Evolutionary conservation across 352 stramenopile genomes (phyloP).

Genomic region (Salisapilia sapeloensis): DNA sequence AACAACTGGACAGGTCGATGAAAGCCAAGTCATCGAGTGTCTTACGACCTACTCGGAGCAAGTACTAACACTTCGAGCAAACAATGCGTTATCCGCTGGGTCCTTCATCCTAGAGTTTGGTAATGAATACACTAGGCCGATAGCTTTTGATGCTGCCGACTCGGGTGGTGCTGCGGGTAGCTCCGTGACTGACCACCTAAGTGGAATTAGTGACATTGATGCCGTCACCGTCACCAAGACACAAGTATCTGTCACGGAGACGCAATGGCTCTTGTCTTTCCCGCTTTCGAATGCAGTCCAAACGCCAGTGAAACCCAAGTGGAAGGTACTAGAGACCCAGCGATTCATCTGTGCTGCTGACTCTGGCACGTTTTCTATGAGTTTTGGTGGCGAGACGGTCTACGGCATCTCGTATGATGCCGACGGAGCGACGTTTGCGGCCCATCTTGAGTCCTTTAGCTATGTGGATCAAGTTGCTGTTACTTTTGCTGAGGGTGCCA

Average conservation of each 20-base stretch:
- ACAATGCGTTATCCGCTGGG: slow-evolving; percentile 22
- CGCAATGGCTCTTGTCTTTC: slow-evolving; percentile 36
- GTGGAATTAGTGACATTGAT: slow-evolving; percentile 15
- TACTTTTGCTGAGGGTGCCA: slow-evolving; percentile 13
- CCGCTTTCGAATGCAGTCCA: slow-evolving; percentile 22
- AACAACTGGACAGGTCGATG: slow-evolving; percentile 29
- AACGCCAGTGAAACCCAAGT: slow-evolving; percentile 23
- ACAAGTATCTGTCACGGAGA: slow-evolving; percentile 10
- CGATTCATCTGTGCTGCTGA: slow-evolving; percentile 66
- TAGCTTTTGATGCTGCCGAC: slow-evolving; percentile 30
- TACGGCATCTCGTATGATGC: slow-evolving; percentile 34
- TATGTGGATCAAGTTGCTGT: slow-evolving; percentile 30
- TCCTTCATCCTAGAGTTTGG: slow-evolving; percentile 46
- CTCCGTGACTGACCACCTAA: slow-evolving; percentile 28
- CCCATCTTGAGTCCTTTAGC: slow-evolving; percentile 15
- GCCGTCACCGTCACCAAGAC: slow-evolving; percentile 16
- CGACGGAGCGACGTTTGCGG: slow-evolving; percentile 33
- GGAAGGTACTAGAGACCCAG: slow-evolving; percentile 51
- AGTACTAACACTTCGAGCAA: slow-evolving; percentile 20
- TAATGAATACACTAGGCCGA: slow-evolving; percentile 40
- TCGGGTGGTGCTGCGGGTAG: slow-evolving; percentile 21
- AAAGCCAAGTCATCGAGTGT: slow-evolving; percentile 44
- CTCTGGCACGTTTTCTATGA: slow-evolving; percentile 31
- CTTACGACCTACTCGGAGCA: slow-evolving; percentile 43
- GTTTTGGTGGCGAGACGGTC: slow-evolving; percentile 32